phyloP scores from a whole-genome alignment of 2,329 filamentous ascomycete genomes.

The Akanthomyces dipterigenus region DNA sequence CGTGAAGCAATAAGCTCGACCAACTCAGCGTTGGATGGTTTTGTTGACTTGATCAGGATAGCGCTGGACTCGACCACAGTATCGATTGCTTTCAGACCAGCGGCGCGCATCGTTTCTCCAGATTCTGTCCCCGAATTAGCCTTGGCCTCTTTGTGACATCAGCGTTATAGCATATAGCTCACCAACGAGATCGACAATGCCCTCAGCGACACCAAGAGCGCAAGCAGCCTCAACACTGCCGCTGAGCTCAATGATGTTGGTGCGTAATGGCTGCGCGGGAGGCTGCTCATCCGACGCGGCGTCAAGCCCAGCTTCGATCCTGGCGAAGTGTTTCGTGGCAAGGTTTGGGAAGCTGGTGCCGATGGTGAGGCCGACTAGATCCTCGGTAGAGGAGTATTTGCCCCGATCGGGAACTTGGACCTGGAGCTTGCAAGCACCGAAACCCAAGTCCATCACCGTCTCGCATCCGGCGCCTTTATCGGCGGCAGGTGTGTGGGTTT shows the following conservation, averaged over 20 bases:
- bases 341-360: slow-evolving; percentile 92
- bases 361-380: slow-evolving; percentile 86
- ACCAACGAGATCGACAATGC: slow-evolving; percentile 96
- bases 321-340: slow-evolving; percentile 74
- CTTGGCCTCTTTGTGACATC: background rate
- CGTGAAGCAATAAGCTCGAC: slow-evolving; percentile 79
- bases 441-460: slow-evolving; percentile 83
- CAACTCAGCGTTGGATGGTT: slow-evolving; percentile 70
- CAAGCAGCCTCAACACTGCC: slow-evolving; percentile 97
- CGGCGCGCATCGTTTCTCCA: slow-evolving; percentile 95
- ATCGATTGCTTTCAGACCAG: slow-evolving; percentile 87
- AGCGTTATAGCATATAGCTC: slow-evolving; percentile 30
- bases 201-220: slow-evolving; percentile 89
- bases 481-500: slow-evolving; percentile 40
- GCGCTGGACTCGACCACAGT: slow-evolving; percentile 86
- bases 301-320: slow-evolving; percentile 57
- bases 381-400: slow-evolving; percentile 57
- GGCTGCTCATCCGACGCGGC: slow-evolving; percentile 27
- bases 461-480: slow-evolving; percentile 58
- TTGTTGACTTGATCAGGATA: slow-evolving; percentile 85
- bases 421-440: slow-evolving; percentile 86
- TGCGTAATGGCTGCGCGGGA: slow-evolving; percentile 54
- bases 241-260: slow-evolving; percentile 88
- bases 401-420: slow-evolving; percentile 95
- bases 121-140: slow-evolving; percentile 56